Evolutionary conservation across 2,329 filamentous ascomycete species (phyloP).

Genomic region (Cercospora sojina): DNA sequence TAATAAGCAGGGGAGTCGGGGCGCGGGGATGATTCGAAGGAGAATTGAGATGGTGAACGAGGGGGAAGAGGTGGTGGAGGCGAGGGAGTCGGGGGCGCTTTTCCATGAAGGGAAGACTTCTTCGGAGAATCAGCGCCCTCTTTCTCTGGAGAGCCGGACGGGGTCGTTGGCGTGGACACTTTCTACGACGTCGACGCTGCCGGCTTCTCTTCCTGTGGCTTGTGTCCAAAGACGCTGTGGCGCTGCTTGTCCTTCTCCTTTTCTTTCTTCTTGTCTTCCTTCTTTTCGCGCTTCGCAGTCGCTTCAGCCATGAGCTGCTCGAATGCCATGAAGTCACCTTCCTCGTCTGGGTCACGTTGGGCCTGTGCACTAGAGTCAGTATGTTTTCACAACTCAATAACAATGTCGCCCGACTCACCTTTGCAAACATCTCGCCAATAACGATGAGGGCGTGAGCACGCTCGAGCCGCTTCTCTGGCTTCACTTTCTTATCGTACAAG

Average conservation of each 20-base stretch:
- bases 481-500: conserved; percentile 74
- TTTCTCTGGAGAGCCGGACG: background rate
- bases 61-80: background rate
- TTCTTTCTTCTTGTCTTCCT: conserved; percentile 71
- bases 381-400: background rate
- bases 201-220: conserved; percentile 20
- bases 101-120: background rate
- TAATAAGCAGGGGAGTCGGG: background rate
- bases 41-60: background rate
- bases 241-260: conserved; percentile 26
- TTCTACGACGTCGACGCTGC: conserved; percentile 14
- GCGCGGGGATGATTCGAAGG: background rate
- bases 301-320: conserved; percentile 97
- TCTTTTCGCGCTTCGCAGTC: conserved; percentile 85
- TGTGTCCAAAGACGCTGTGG: conserved; percentile 20
- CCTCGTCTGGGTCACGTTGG: conserved; percentile 85
- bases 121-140: background rate
- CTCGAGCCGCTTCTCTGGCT: conserved; percentile 81
- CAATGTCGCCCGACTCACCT: conserved; percentile 56
- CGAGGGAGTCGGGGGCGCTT: background rate
- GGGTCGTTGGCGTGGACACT: conserved; percentile 5
- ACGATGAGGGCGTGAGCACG: conserved; percentile 85
- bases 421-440: conserved; percentile 83
- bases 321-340: conserved; percentile 98
- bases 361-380: conserved; percentile 56